Evolutionary conservation across 345 rosid genomes (phyloP), one percentile per base, ranked within the genome.

Genomic region (Lenwebbia sp.): DNA sequence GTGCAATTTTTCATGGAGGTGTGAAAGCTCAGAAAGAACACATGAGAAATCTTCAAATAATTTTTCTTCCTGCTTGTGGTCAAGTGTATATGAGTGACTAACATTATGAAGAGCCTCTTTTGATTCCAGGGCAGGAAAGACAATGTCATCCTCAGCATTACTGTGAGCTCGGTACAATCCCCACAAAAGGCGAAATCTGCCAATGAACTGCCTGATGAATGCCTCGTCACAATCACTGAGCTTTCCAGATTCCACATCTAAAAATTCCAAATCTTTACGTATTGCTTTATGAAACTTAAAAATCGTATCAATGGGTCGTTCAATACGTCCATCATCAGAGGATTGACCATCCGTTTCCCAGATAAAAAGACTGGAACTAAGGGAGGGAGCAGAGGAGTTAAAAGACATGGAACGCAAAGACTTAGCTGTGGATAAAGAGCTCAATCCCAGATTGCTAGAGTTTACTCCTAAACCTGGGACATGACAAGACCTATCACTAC

Each of bases 31-130:
- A 84, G 92, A 89, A 88, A 95, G 95, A 84, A 90, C 94, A 87
- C 65, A 55, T 54, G 94, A 93, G 88, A 96, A 94, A 91, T 96
- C 98, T 92, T 92, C 96, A 89, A 96, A 95, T 89, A 96, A 86
- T 89, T 91, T 90, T 89, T 95, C 99, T 93, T 96, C 99, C 85
- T 95, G 98, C 92, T 95, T 91, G 88, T 96, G 98, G 91, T 94
- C 98, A 51, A 95, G 92, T 15, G 94, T 94, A 91, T 96, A 96
- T 52, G 98, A 96, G 90, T 95, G 99, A 87, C 98, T 95, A 83
- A 96, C 99, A 88, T 95, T 96, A 86, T 94, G 98, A 90, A 96
- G 99, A 83, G 98, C 86, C 92, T 95, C 99, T 88, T 95, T 96
- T 76, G 98, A 94, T 90, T 95, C 98, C 86, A 96, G 88, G n/a